Conservation (phyloP, 768 basidiomycete species). For the Boletus subparvulus region DNA sequence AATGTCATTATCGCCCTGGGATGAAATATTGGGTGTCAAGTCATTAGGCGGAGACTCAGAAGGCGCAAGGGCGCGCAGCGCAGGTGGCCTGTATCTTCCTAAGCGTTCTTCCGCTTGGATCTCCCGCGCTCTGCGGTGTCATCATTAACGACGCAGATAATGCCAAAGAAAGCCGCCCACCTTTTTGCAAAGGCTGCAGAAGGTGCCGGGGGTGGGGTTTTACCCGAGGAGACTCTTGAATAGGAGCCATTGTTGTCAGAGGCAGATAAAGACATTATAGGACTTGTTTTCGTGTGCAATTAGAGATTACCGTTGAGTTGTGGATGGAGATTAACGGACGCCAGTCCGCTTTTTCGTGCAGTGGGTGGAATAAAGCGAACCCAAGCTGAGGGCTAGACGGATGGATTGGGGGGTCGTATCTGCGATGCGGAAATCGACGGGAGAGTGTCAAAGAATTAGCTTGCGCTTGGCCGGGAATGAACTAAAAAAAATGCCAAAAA, state of each 20-base stretch:
- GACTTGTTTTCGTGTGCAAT: slow-evolving; percentile 54
- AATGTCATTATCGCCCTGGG: slow-evolving; percentile 55
- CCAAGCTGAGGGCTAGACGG: slow-evolving; percentile 18
- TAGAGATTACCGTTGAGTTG: slow-evolving; percentile 70
- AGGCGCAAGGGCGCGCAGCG: slow-evolving; percentile 64
- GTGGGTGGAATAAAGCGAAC: slow-evolving; percentile 25
- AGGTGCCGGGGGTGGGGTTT: slow-evolving; percentile 87
- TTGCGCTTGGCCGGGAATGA: slow-evolving; percentile 29
- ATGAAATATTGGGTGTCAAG: slow-evolving; percentile 53
- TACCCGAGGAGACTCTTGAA: slow-evolving; percentile 80
- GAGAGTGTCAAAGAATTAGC: slow-evolving; percentile 33
- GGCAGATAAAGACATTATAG: slow-evolving; percentile 92
- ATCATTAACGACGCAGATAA: slow-evolving; percentile 18
- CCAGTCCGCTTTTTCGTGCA: slow-evolving; percentile 33
- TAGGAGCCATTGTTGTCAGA: slow-evolving; percentile 79
- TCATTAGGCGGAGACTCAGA: slow-evolving; percentile 77
- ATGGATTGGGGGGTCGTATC: slow-evolving; percentile 27
- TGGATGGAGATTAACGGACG: slow-evolving; percentile 36
- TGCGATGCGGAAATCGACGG: slow-evolving; percentile 25
- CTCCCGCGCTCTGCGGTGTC: slow-evolving; percentile 68
- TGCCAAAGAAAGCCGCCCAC: slow-evolving; percentile 39
- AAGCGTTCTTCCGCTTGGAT: slow-evolving; percentile 76
- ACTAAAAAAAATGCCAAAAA: slow-evolving; percentile 20
- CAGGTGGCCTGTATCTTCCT: slow-evolving; percentile 76
- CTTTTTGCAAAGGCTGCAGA: slow-evolving; percentile 89